Evolutionary conservation across 257 asterid species (phyloP).

Genomic region (Nicotiana tomentosiformis): DNA sequence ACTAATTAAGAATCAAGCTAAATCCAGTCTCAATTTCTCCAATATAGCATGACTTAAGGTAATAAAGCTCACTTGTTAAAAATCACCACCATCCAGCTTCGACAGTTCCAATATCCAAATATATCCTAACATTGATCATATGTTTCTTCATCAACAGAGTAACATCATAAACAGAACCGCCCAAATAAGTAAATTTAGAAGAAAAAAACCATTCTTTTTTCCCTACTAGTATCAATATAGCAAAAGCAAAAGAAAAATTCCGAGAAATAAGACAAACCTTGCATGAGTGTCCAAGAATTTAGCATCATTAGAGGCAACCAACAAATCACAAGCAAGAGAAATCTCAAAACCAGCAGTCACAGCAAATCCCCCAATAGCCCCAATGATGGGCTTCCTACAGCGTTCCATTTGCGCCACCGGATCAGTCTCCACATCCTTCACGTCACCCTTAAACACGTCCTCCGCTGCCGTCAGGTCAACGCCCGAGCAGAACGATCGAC

Average conservation of each 20-base stretch:
- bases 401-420: conserved; percentile 89
- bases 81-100: neutral
- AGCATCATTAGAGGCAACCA: conserved; percentile 82
- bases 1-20: neutral
- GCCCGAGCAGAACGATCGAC: conserved; percentile 91
- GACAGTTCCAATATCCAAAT: neutral
- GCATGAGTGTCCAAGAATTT: conserved; percentile 96
- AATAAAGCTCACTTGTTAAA: neutral
- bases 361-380: conserved; percentile 83
- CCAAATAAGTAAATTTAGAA: neutral
- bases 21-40: neutral
- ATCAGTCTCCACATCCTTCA: conserved; percentile 66
- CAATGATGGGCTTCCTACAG: conserved; percentile 79
- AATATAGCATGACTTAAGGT: neutral
- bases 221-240: neutral
- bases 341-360: conserved; percentile 97
- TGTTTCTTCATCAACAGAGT: neutral
- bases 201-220: too few relatives aligned
- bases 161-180: neutral
- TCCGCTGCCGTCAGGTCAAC: conserved; percentile 88
- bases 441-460: conserved; percentile 85
- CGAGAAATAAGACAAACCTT: conserved; percentile 28
- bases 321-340: conserved; percentile 81
- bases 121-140: neutral
- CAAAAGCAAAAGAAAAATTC: neutral